These are phyloP conservation scores for Lyophyllum atratum DNA, from an alignment of 768 basidiomycete genomes.

Conservation along the genomic window DNA sequence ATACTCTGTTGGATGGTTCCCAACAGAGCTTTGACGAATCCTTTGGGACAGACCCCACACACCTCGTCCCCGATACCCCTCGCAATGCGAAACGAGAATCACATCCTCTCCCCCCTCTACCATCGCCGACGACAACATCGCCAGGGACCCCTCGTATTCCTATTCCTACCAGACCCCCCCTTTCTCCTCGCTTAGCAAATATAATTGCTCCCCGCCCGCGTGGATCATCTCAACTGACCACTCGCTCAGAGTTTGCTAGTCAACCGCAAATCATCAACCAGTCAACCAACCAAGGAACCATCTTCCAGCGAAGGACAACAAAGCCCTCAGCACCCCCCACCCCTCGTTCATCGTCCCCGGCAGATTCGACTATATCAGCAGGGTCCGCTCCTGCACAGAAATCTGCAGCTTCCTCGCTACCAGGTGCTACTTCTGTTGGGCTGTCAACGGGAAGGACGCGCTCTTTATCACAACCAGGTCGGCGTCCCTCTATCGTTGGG, in stretches of 20 bases:
- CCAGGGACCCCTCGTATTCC: constrained; percentile 32
- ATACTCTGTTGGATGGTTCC: constrained; percentile 21
- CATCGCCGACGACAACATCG: constrained; percentile 40
- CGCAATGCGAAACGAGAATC: constrained; percentile 50
- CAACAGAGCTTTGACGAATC: constrained; percentile 30
- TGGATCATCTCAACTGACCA: constrained; percentile 52
- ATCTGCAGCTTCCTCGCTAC: constrained; percentile 40
- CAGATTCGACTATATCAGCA: constrained; percentile 46
- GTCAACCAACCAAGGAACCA: constrained; percentile 62
- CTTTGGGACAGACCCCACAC: constrained; percentile 25
- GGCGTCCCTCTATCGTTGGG: constrained; percentile 60
- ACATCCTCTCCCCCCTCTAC: constrained; percentile 70
- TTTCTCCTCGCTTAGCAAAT: constrained; percentile 52
- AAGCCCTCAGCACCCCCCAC: constrained; percentile 68
- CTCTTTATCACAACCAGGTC: constrained; percentile 78
- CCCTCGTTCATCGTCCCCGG: constrained; percentile 52
- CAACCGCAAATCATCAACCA: constrained; percentile 56
- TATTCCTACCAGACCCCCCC: constrained; percentile 27
- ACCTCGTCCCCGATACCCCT: constrained; percentile 41
- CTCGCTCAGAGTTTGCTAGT: constrained; percentile 36
- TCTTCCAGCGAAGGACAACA: constrained; percentile 62
- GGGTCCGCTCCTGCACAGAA: constrained; percentile 39
- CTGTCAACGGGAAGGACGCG: constrained; percentile 51
- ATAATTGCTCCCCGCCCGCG: constrained; percentile 52
- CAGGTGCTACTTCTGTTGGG: constrained; percentile 35